These are phyloP conservation scores for Excoecaria cochinchinensis DNA, from an alignment of 345 rosid genomes.

Conservation along the genomic window DNA sequence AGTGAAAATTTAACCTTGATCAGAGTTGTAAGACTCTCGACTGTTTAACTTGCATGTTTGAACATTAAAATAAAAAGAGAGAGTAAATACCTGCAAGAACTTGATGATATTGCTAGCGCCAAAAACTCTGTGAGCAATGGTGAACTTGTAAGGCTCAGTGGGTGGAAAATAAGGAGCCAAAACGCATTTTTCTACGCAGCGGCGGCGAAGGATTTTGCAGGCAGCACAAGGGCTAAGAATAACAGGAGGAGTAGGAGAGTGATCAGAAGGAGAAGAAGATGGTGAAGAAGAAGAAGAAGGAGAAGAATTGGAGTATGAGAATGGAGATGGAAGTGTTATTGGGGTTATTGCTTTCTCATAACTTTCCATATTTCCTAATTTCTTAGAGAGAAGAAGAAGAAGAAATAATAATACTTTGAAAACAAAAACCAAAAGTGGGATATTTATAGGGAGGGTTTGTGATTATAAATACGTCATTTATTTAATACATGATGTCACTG, in stretches of 20 bases:
- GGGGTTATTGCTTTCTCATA: constrained; percentile 17
- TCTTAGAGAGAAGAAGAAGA: background rate
- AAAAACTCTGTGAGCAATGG: constrained; percentile 65
- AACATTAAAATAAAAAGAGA: too few relatives aligned
- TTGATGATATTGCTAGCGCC: constrained; percentile 72
- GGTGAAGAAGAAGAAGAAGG: constrained; percentile 19
- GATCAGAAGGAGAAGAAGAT: constrained; percentile 7
- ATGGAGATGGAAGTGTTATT: constrained; percentile 12
- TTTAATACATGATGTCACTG: constrained; percentile 8
- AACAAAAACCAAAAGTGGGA: background rate
- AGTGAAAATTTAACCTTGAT: too few relatives aligned
- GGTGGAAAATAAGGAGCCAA: constrained; percentile 81
- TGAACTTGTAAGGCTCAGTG: constrained; percentile 60
- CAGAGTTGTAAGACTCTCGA: too few relatives aligned
- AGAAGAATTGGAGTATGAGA: constrained; percentile 20
- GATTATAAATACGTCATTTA: background rate
- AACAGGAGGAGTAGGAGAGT: constrained; percentile 23
- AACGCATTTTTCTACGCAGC: constrained; percentile 60
- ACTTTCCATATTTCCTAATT: constrained; percentile 19
- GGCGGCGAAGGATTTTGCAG: constrained; percentile 70
- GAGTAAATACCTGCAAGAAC: constrained; percentile 52
- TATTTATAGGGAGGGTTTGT: constrained; percentile 20
- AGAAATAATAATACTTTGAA: background rate
- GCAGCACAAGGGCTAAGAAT: constrained; percentile 72
- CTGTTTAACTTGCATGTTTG: too few relatives aligned